Conservation (phyloP, 1,284 basidiomycete genomes). For the Moesziomyces globuligerus region DNA sequence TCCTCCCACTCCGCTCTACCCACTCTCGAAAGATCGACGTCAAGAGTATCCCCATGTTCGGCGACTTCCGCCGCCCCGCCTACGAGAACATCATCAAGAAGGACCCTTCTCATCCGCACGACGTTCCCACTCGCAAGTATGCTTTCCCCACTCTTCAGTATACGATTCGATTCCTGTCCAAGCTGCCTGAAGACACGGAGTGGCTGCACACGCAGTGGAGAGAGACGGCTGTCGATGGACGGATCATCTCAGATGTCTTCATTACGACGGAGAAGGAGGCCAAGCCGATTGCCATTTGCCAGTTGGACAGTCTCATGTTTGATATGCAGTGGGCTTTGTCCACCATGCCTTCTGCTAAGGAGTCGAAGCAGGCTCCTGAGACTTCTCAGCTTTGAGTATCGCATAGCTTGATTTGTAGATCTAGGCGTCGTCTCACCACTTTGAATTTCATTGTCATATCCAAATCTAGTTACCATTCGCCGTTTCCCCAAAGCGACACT, state of each 20-base stretch:
- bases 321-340: conserved; percentile 7
- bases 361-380: not conserved
- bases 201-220: conserved; percentile 8
- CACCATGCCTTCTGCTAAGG: not conserved
- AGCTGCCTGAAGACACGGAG: conserved; percentile 4
- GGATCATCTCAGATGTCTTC: conserved; percentile 8
- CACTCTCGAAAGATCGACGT: conserved; percentile 2
- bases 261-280: conserved; percentile 4
- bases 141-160: conserved; percentile 7
- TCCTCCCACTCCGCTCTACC: conserved; percentile 3
- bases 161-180: conserved; percentile 5
- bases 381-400: conserved; percentile 2
- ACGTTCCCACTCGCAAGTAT: conserved; percentile 3
- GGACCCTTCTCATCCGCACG: conserved; percentile 3
- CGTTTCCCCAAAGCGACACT: no score
- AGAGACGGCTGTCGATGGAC: conserved; percentile 4
- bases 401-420: no score
- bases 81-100: conserved; percentile 13
- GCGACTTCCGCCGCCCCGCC: conserved; percentile 8
- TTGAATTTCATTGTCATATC: no score
- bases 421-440: no score
- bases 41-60: conserved; percentile 7
- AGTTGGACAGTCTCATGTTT: conserved; percentile 15
- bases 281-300: conserved; percentile 2
- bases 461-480: no score